Base-by-base conservation (phyloP, 495 filamentous ascomycete genomes). In the Umbilicaria muhlenbergii region DNA sequence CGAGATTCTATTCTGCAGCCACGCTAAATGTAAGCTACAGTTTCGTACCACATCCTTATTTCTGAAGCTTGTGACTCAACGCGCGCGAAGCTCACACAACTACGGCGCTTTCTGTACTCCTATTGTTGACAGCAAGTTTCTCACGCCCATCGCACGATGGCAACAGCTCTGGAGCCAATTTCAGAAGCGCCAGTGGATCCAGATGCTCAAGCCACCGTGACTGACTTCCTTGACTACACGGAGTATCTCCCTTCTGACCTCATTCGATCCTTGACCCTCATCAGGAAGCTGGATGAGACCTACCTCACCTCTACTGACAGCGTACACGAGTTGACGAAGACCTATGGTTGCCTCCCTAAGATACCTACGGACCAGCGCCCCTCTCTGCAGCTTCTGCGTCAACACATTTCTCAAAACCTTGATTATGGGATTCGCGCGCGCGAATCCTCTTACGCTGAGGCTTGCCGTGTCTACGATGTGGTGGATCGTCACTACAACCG, bases 191-290 rank as follows among this genome's bases (percentile, higher is more conserved):
- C 64, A 10, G 46, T 74, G 34, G 86, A 98, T 53, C 89, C 89
- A 15, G 91, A 98, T 62, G 83, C 85, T n/a, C 84, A 93, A 49
- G 81, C 87, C 8, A 91, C 86, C 42, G 80, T 95, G 13, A 89
- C 82, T 48, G 91, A 98, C 64, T 98, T 87, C 60, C 80, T 94
- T 52, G 91, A 95, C 61, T 93, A 82, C 60, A 95, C 91, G 49
- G 91, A 98, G 65, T 92, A 91, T 65, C 83, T 96, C 15, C 89
- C 91, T 13, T 81, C 87, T 28, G 92, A 96, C 62, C 77, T 96
- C 46, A 73, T 80, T 45, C 86, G 91, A 50, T 94, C 91, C 43
- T 70, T 98, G 36, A 86, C 82, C 39, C 73, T 95, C 39, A 86
- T 98, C 50, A 73, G 78, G 49, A 77, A 86, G 41, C 80, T 95